phyloP scores from a whole-genome alignment of 257 asterid species.

The Cynanchum wilfordii region DNA sequence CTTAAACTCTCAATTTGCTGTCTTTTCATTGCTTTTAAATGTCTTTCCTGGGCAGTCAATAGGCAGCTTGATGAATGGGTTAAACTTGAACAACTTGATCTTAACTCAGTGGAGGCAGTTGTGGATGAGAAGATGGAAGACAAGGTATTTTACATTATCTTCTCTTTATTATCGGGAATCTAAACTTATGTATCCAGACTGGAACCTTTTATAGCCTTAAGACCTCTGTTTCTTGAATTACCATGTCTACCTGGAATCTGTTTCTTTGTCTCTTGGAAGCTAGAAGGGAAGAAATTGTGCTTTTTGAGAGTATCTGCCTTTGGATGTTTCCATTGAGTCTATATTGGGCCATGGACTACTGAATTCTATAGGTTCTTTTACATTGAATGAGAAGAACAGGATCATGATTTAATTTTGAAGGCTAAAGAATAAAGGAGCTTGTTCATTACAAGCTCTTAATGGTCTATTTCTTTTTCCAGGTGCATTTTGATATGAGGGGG shows the following conservation, averaged over 20 bases:
- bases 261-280: neutral
- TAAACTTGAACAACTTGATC: slow-evolving; percentile 92
- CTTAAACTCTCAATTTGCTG: neutral
- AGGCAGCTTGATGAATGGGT: slow-evolving; percentile 97
- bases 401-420: neutral
- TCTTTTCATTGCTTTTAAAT: slow-evolving; percentile 2
- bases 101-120: slow-evolving; percentile 84
- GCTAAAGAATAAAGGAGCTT: neutral
- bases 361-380: neutral
- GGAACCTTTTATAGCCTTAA: neutral
- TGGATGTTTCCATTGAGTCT: neutral
- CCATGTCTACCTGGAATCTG: neutral
- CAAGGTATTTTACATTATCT: slow-evolving; percentile 52
- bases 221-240: neutral
- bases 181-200: neutral
- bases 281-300: neutral
- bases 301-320: neutral
- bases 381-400: neutral
- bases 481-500: neutral
- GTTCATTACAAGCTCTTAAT: neutral
- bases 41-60: slow-evolving; percentile 52
- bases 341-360: neutral
- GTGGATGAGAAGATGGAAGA: slow-evolving; percentile 96
- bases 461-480: neutral
- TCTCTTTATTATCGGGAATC: slow-evolving; percentile 1